Evolutionary conservation across 805 yeast species (phyloP).

Genomic region (Komagataella populi): DNA sequence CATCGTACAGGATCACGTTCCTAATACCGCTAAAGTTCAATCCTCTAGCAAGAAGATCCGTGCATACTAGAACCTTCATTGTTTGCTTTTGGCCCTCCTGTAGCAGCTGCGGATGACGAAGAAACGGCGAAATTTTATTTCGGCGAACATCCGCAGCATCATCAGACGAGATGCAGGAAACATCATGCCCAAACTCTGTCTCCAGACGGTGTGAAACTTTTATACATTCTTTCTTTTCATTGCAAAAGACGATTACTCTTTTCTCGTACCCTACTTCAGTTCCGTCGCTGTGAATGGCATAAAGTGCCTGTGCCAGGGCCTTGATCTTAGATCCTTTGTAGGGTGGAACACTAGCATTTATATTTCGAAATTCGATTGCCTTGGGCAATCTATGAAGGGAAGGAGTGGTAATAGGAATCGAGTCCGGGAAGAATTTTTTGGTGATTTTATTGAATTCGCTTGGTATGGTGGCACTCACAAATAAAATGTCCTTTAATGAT

Average conservation of each 20-base stretch:
- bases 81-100: conserved; percentile 11
- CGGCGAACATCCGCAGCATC: conserved; percentile 49
- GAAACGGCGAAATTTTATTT: conserved; percentile 42
- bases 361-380: conserved; percentile 53
- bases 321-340: conserved; percentile 73
- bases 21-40: conserved; percentile 72
- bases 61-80: conserved; percentile 66
- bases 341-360: conserved; percentile 69
- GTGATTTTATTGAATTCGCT: conserved; percentile 55
- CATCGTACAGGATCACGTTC: conserved; percentile 72
- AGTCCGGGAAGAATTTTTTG: conserved; percentile 46
- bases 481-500: conserved; percentile 46
- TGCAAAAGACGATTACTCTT: conserved; percentile 75
- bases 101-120: conserved; percentile 40
- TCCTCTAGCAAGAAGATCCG: conserved; percentile 86
- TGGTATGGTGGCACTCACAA: conserved; percentile 89
- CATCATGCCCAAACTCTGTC: conserved; percentile 38
- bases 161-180: conserved; percentile 54
- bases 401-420: conserved; percentile 61
- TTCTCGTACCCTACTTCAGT: conserved; percentile 67
- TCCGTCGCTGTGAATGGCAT: conserved; percentile 75
- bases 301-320: conserved; percentile 79
- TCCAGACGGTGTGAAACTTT: conserved; percentile 42
- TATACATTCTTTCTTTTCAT: conserved; percentile 50
- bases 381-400: conserved; percentile 75